Percentiles rank a stretch among this genome's conserved stretches.
Conservation (phyloP, 1,139 yeast species). For the Zygosaccharomyces sapae region DNA sequence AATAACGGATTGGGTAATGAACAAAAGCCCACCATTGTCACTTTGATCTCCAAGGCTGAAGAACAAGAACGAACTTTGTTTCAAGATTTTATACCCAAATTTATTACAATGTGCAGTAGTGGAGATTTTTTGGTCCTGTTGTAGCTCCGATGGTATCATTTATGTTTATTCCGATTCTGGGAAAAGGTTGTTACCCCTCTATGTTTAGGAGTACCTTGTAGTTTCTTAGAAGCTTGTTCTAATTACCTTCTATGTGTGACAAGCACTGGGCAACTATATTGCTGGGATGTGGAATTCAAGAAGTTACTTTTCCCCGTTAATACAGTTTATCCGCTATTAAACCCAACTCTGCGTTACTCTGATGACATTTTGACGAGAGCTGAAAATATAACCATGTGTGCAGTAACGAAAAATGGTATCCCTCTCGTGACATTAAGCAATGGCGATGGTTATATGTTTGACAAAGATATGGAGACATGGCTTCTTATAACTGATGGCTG, state of each 20-base stretch:
- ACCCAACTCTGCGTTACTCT: conserved; percentile 48
- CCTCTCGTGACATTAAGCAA: conserved; percentile 78
- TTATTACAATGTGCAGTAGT: conserved; percentile 65
- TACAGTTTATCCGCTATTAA: conserved; percentile 56
- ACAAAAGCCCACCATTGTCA: conserved; percentile 51
- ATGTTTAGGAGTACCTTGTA: conserved; percentile 53
- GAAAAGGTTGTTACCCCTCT: conserved; percentile 51
- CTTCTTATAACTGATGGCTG: conserved; percentile 84
- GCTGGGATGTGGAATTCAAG: conserved; percentile 62
- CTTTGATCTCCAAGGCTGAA: conserved; percentile 37
- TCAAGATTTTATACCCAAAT: conserved; percentile 52
- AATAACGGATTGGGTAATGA: conserved; percentile 53
- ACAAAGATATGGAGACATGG: conserved; percentile 72
- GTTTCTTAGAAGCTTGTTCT: conserved; percentile 51
- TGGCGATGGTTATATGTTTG: conserved; percentile 84
- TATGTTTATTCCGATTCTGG: conserved; percentile 51
- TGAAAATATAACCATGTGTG: conserved; percentile 79
- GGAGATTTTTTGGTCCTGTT: conserved; percentile 69
- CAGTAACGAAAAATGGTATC: conserved; percentile 68
- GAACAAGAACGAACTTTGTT: conserved; percentile 42
- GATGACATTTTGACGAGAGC: conserved; percentile 74
- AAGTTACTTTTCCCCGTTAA: conserved; percentile 49
- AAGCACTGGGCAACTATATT: conserved; percentile 71
- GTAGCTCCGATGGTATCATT: conserved; percentile 67
- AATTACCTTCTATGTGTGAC: conserved; percentile 69